Base-by-base conservation (phyloP, 441 rosid genomes). In the Aquilaria agallochum region DNA sequence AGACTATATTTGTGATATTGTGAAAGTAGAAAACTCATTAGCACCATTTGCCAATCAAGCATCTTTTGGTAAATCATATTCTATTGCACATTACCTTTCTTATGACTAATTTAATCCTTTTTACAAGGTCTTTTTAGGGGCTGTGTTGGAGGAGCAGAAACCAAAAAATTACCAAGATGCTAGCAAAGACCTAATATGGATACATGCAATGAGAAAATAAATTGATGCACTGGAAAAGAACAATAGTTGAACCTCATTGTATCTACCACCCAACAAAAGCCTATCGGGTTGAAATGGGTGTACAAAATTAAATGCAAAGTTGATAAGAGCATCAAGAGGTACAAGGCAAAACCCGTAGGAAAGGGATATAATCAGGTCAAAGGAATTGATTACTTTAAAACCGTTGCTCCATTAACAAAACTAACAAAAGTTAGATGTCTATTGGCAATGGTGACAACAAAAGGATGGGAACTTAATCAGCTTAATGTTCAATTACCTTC, bases 401-500 rank as follows among this genome's bases (percentile, higher is more conserved):
- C 59, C 0, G 53, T 63, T 27, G 67, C 67, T 3, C 52, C 49
- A 0, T 14, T 54, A 1, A 53, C 15, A 4, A 59, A 59, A 12
- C 27, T 59, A 31, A 12, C 52, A 2, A 59, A 1, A 2, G 63
- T 59, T 3, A 48, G 12, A 14, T 31, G 31, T 2, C 11, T 55
- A n/a, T 11, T 55, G 5, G 5, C 32, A 0, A 5, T 63, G 1
- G 53, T 9, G 1, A 31, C n/a, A 1, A 36, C 20, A 5, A 31
- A 48, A 14, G 32, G 33, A 0, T 59, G 54, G 54, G 15, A 63
- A 2, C 31, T 63, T 1, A 14, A 63, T 3, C 50, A 13, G 9
- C n/a, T 53, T 34, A 44, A 63, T 36, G 49, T 62, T 0, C 9
- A 62, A 62, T 40, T 36, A 27, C 48, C 20, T n/a, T 2, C 53